phyloP scores from a whole-genome alignment of 768 basidiomycete genomes.

The Steccherinum ochraceum region DNA sequence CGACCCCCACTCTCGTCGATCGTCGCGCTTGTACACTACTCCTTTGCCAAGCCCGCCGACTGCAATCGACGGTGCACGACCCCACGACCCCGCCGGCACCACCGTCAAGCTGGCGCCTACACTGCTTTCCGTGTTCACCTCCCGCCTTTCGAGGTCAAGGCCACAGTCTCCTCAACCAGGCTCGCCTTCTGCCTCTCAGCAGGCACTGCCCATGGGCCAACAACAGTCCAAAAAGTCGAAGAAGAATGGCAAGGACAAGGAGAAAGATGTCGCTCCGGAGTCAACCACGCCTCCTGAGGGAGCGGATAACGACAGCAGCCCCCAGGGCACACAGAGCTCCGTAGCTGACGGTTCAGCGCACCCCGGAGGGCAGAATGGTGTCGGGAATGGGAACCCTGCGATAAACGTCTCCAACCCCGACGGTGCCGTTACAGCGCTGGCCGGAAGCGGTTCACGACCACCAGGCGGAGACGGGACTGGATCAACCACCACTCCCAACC shows the following conservation, averaged over 20 bases:
- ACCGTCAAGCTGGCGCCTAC: constrained; percentile 73
- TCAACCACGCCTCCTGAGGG: constrained; percentile 34
- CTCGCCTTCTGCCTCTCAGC: constrained; percentile 30
- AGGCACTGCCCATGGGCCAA: constrained; percentile 65
- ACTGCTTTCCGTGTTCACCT: constrained; percentile 69
- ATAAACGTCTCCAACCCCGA: constrained; percentile 30
- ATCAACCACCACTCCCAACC: constrained; percentile 23
- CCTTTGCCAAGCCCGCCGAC: background rate
- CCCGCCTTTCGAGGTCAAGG: constrained; percentile 65
- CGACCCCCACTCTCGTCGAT: background rate
- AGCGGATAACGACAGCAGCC: constrained; percentile 26
- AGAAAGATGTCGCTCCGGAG: constrained; percentile 37
- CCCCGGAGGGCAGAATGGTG: constrained; percentile 17
- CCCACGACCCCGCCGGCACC: background rate
- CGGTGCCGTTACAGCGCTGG: constrained; percentile 28
- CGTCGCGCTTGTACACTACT: background rate
- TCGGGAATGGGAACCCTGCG: constrained; percentile 25
- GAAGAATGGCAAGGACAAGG: constrained; percentile 67
- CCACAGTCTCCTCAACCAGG: constrained; percentile 65
- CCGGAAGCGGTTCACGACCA: constrained; percentile 33
- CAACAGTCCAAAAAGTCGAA: constrained; percentile 78
- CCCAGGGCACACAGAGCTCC: constrained; percentile 28
- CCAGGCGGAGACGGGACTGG: constrained; percentile 19
- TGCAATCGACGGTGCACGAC: background rate
- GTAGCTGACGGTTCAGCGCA: constrained; percentile 38